Evolutionary conservation across 1,284 basidiomycete genomes (phyloP), one percentile per base, ranked within the genome.

Genomic region (Rhodotorula sp.): DNA sequence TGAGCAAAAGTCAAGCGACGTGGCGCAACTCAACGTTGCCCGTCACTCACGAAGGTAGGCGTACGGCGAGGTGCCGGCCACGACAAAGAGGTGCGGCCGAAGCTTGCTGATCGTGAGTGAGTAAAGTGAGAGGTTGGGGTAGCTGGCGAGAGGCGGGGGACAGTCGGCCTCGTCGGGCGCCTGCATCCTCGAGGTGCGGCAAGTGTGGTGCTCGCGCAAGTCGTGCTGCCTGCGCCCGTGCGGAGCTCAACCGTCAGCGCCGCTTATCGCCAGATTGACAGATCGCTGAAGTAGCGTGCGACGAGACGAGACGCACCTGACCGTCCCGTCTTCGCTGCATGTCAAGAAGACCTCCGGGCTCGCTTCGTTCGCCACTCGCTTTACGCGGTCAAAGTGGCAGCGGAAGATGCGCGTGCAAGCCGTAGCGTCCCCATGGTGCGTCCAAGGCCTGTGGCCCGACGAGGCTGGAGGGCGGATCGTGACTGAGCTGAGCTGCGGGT

Each of bases 301-400:
- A 34, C 36, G 29, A 20, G 17, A n/a, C 22, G 1, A 30, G 8
- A 44, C 66, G 27, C 9, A 69, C 67, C 65, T 48, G 7, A 79
- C 78, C n/a, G 77, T 78, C 69, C 84, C 71, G 71, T 90, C 90
- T 83, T 93, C 93, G 27, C 87, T 86, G 20, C 93, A 91, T 0
- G 91, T 91, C 46, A 97, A 80, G 80, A 96, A 96, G 51, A 88
- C 79, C 79, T 91, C 87, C 0, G 92, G 89, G 70, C 88, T 91
- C 48, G 90, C 87, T 79, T 93, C 91, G 22, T 88, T 77, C 8
- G 90, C 86, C 67, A 96, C 88, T 53, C 90, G 84, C 78, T 96
- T 96, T 27, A 79, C 79, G 46, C 79, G 69, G 20, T 76, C 77
- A 9, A 63, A 57, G 47, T 81, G 79, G 59, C 79, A 81, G 4